Evolutionary conservation across 805 yeast genomes (phyloP).

Genomic region (Metschnikowia colocasiae): DNA sequence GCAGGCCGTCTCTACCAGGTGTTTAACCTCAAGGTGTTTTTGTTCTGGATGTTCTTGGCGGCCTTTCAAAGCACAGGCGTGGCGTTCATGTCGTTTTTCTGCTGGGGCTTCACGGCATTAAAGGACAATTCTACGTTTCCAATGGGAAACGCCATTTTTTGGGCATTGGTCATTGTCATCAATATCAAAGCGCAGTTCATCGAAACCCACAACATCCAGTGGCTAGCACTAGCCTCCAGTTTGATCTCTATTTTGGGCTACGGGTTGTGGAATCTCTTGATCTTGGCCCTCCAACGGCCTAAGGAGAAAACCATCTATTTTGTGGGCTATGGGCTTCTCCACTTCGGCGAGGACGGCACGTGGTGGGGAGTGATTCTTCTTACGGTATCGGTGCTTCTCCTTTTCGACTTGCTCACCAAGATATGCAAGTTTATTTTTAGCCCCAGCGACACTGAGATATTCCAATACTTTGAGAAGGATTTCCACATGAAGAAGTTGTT

Average conservation of each 20-base stretch:
- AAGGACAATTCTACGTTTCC: constrained; percentile 79
- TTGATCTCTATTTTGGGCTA: constrained; percentile 79
- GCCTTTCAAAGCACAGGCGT: constrained; percentile 67
- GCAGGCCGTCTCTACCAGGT: constrained; percentile 72
- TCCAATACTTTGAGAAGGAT: constrained; percentile 73
- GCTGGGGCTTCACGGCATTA: constrained; percentile 70
- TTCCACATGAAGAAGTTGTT: constrained; percentile 60
- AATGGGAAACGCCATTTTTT: constrained; percentile 70
- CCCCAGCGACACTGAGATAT: constrained; percentile 76
- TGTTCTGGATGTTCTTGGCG: constrained; percentile 77
- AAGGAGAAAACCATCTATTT: constrained; percentile 59
- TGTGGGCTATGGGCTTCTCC: constrained; percentile 65
- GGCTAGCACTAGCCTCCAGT: constrained; percentile 63
- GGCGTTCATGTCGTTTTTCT: constrained; percentile 59
- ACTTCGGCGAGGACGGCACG: constrained; percentile 74
- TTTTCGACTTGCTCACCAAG: constrained; percentile 63
- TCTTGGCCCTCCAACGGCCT: constrained; percentile 62
- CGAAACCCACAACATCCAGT: constrained; percentile 73
- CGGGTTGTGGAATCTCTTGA: constrained; percentile 74
- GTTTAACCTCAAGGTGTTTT: constrained; percentile 66
- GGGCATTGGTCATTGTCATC: constrained; percentile 68
- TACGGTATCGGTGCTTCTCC: constrained; percentile 53
- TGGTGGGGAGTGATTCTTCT: constrained; percentile 82
- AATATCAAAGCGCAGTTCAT: constrained; percentile 75
- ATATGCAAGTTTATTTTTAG: constrained; percentile 50